Evolutionary conservation across 495 filamentous ascomycete species (phyloP).

Genomic region (Chlorociboria aeruginascens): DNA sequence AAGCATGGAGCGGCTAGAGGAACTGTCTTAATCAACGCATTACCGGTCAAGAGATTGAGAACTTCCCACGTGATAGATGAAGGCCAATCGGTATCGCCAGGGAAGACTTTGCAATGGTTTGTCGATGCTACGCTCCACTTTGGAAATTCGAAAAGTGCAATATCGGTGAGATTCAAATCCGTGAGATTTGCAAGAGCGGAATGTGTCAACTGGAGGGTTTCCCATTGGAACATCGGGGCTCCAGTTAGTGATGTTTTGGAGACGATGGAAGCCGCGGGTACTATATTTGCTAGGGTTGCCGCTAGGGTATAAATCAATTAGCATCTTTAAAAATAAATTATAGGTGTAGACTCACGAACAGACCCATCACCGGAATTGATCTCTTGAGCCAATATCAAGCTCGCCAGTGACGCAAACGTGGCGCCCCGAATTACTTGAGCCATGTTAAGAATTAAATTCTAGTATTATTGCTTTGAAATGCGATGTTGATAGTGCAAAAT

Average conservation of each 20-base stretch:
- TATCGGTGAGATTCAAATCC: constrained; percentile 19
- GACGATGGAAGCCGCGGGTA: not conserved
- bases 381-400: constrained; percentile 1
- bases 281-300: not conserved
- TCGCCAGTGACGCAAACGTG: not conserved
- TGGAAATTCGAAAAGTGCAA: constrained; percentile 20
- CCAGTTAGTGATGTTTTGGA: constrained; percentile 7
- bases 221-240: constrained; percentile 26
- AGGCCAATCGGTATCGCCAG: constrained; percentile 37
- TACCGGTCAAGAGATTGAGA: constrained; percentile 36
- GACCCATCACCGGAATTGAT: not conserved
- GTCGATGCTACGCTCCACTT: not conserved
- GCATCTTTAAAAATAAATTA: too few species aligned
- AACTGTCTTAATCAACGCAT: constrained; percentile 41
- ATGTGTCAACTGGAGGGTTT: constrained; percentile 32
- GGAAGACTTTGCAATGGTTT: constrained; percentile 35
- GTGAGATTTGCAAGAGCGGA: constrained; percentile 26
- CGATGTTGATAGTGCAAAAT: too few species aligned
- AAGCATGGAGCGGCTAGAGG: constrained; percentile 46
- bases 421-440: not conserved
- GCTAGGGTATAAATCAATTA: not conserved
- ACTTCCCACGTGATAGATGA: constrained; percentile 25
- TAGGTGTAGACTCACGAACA: not conserved
- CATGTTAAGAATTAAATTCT: not conserved
- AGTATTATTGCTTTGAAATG: too few species aligned